These are phyloP conservation scores for Pachysandra terminalis DNA, from an alignment of 164 flowering plant genomes.

Conservation along the genomic window DNA sequence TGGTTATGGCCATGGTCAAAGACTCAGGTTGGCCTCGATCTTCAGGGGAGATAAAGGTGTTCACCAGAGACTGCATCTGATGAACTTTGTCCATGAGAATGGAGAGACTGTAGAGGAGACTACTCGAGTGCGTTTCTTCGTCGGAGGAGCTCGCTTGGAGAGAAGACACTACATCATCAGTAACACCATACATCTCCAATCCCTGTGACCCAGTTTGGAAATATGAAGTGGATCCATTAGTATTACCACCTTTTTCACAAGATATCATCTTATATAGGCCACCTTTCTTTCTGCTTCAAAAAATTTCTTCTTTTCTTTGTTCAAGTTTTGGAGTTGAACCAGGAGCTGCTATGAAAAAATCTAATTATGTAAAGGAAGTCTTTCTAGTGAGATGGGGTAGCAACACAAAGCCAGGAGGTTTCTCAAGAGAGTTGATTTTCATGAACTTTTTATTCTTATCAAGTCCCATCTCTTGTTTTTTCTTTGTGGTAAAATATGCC, in stretches of 20 bases:
- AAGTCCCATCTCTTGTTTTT: too few relatives aligned
- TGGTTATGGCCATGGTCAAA: conserved; percentile 32
- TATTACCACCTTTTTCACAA: conserved; percentile 1
- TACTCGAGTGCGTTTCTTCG: conserved; percentile 17
- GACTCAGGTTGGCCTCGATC: conserved; percentile 29
- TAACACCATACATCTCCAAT: conserved; percentile 18
- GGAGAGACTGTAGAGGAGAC: conserved; percentile 50
- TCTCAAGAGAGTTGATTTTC: too few relatives aligned
- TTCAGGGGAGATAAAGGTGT: conserved; percentile 26
- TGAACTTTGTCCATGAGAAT: conserved; percentile 53
- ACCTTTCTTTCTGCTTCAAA: background rate
- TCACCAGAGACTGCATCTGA: conserved; percentile 45
- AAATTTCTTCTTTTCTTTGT: too few relatives aligned
- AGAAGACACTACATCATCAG: conserved; percentile 18
- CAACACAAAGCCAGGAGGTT: too few relatives aligned
- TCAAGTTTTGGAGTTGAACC: too few relatives aligned
- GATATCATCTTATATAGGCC: background rate
- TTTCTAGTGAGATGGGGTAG: too few relatives aligned
- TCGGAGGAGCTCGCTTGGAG: conserved; percentile 12
- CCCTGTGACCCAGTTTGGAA: conserved; percentile 26
- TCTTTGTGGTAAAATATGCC: too few relatives aligned
- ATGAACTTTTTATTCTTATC: too few relatives aligned
- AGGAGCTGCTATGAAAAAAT: too few relatives aligned
- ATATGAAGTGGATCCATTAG: conserved; percentile 28
- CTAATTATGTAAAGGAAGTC: too few relatives aligned